phyloP scores from a whole-genome alignment of 2,329 filamentous ascomycete species.

The Mariannaea elegans region DNA sequence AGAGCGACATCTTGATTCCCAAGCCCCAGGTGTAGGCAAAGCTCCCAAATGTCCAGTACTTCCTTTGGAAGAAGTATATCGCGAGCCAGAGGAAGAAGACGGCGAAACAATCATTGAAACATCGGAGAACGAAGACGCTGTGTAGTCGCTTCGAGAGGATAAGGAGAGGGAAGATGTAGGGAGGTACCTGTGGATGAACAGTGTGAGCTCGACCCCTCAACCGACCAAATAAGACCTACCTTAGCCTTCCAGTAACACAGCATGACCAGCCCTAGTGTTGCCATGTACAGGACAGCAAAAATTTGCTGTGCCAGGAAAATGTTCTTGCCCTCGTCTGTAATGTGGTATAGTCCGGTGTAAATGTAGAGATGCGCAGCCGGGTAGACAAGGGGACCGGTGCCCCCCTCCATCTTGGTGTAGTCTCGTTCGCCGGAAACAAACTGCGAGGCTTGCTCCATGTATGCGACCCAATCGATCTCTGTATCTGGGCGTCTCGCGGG shows the following conservation, averaged over 20 bases:
- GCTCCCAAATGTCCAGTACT: slow-evolving; percentile 77
- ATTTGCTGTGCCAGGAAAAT: slow-evolving; percentile 84
- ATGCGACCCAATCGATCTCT: slow-evolving; percentile 97
- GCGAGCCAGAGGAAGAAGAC: slow-evolving; percentile 83
- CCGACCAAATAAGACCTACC: slow-evolving; percentile 51
- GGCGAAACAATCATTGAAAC: slow-evolving; percentile 96
- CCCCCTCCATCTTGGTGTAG: slow-evolving; percentile 85
- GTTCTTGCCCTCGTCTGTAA: slow-evolving; percentile 80
- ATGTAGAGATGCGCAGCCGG: slow-evolving; percentile 93
- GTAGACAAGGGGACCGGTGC: slow-evolving; percentile 93
- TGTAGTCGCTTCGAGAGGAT: slow-evolving; percentile 91
- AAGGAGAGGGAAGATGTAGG: slow-evolving; percentile 86
- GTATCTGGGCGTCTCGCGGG: slow-evolving; percentile 67
- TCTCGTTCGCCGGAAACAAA: slow-evolving; percentile 86
- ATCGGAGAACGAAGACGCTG: slow-evolving; percentile 89
- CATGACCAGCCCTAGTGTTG: slow-evolving; percentile 79
- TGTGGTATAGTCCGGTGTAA: slow-evolving; percentile 79
- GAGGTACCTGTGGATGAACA: slow-evolving; percentile 70
- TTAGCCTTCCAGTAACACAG: slow-evolving; percentile 80
- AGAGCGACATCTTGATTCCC: slow-evolving; percentile 93
- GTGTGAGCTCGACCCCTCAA: background rate
- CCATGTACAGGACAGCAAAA: slow-evolving; percentile 83
- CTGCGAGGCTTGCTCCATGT: slow-evolving; percentile 91
- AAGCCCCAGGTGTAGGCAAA: slow-evolving; percentile 80
- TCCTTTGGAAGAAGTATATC: slow-evolving; percentile 80